Conservation (phyloP, 1,284 basidiomycete genomes). For the Anthracocystis setariae region DNA sequence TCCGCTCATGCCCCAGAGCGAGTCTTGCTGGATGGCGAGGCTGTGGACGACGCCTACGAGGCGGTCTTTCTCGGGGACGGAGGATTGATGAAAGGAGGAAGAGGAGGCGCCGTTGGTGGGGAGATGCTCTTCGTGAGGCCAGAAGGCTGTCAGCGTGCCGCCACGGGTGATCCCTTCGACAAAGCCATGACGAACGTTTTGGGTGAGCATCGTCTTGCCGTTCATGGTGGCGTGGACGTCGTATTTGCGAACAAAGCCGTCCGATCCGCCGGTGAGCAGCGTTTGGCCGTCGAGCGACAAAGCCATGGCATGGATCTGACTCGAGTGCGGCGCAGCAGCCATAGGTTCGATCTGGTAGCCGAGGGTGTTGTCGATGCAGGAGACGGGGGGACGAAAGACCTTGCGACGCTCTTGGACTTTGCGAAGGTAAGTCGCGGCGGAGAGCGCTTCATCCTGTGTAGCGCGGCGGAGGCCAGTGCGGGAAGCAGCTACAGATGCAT, state of each 20-base stretch:
- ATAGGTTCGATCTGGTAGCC: slow-evolving; percentile 80
- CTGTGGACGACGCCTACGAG: slow-evolving; percentile 61
- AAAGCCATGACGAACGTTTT: slow-evolving; percentile 88
- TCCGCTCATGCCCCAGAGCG: slow-evolving; percentile 62
- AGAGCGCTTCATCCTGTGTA: slow-evolving; percentile 19
- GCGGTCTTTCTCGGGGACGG: slow-evolving; percentile 36
- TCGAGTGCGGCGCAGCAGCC: slow-evolving; percentile 87
- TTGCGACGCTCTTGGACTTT: slow-evolving; percentile 36
- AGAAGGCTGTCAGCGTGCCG: slow-evolving; percentile 87
- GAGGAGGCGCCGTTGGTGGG: slow-evolving; percentile 8
- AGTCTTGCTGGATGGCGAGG: slow-evolving; percentile 61
- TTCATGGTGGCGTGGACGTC: slow-evolving; percentile 90
- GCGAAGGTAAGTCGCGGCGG: slow-evolving; percentile 29
- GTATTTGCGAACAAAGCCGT: slow-evolving; percentile 92
- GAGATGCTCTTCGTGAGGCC: slow-evolving; percentile 72
- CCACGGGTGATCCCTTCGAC: slow-evolving; percentile 92
- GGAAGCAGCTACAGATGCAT: slow-evolving; percentile 18
- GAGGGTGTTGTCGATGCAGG: slow-evolving; percentile 18
- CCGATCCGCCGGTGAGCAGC: slow-evolving; percentile 87
- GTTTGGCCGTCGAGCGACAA: slow-evolving; percentile 87
- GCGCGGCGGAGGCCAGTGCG: slow-evolving; percentile 16
- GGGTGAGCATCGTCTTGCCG: slow-evolving; percentile 84
- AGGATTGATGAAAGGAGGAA: slow-evolving; percentile 5
- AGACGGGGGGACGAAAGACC: slow-evolving; percentile 27
- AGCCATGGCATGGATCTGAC: slow-evolving; percentile 85